Evolutionary conservation across 257 asterid species (phyloP), one percentile per base, ranked within the genome.

Genomic region (Fraxinus anomala): DNA sequence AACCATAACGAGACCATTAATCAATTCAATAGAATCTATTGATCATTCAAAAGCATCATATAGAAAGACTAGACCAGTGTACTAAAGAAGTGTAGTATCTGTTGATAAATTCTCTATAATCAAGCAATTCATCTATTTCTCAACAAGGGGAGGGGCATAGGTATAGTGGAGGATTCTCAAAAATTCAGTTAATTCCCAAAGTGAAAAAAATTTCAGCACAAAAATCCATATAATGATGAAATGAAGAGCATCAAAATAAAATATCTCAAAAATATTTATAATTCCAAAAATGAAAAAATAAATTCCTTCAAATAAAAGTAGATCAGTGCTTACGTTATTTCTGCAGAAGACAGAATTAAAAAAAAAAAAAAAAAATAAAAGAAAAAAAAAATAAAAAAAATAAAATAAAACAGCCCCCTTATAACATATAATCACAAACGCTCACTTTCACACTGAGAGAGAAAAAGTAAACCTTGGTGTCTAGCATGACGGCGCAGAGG

Each of bases 401-500:
- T 6, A 10, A 1, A 59, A 74, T n/a, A 23, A 2, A 63, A 8
- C 7, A 2, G 68, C 16, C 68, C 68, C 19, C 8, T 21, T 24
- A 63, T 14, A 10, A 24, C 68, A 3, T 16, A 24, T 63, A 63
- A 24, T 63, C 69, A 63, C 30, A 9, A 31, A 33, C 31, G 21
- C 68, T 19, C 66, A 56, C 28, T 56, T 21, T 17, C 68, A 76
- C 7, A 14, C 6, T 36, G 7, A 37, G 4, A 12, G 2, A 54
- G 39, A 30, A 5, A 40, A 24, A 31, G 1, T 17, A 12, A 5
- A 91, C 94, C 92, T 91, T 91, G 79, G 96, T 91, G 70, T 91
- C 94, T 54, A 91, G 88, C 96, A 91, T 91, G 70, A 91, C 90
- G 47, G 96, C 94, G 76, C 96, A 91, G 80, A 89, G 92, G 56